A percentile compares a stretch with the other conserved stretches of the same genome.
These are phyloP conservation scores for Dendrobium nobile DNA, from an alignment of 106 monocot species.

Conservation along the genomic window DNA sequence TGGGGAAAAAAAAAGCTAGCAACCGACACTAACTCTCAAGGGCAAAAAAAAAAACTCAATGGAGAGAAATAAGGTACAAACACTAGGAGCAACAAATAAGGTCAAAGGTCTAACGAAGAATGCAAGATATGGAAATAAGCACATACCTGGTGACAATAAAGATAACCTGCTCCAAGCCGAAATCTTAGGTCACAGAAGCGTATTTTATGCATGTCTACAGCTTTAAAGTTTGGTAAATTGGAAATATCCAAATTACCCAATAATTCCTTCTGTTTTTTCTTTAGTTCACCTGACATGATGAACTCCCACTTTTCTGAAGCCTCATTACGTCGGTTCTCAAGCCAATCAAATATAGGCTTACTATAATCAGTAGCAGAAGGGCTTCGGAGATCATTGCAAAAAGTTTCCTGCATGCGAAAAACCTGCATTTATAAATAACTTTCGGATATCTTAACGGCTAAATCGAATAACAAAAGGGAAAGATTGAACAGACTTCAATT, in stretches of 20 bases:
- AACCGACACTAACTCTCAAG: too few relatives aligned
- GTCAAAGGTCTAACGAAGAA: neutral
- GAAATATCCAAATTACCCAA: slow-evolving; percentile 44
- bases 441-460: neutral
- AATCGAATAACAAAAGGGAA: neutral
- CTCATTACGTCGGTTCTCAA: slow-evolving; percentile 49
- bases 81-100: neutral
- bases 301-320: slow-evolving; percentile 71
- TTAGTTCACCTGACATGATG: slow-evolving; percentile 66
- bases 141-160: slow-evolving; percentile 91
- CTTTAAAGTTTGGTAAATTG: slow-evolving; percentile 51
- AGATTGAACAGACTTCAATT: slow-evolving; percentile 51
- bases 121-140: neutral
- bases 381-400: slow-evolving; percentile 75
- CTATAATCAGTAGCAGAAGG: slow-evolving; percentile 73
- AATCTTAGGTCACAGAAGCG: slow-evolving; percentile 69
- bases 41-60: neutral
- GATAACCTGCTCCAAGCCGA: slow-evolving; percentile 78
- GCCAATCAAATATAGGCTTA: slow-evolving; percentile 75
- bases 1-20: neutral
- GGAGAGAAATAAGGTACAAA: neutral
- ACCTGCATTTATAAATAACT: neutral
- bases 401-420: slow-evolving; percentile 46
- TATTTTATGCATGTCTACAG: slow-evolving; percentile 59
- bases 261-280: slow-evolving; percentile 63